Evolutionary conservation across 306 rosid genomes (phyloP).

Genomic region (Cucumis hystrix): DNA sequence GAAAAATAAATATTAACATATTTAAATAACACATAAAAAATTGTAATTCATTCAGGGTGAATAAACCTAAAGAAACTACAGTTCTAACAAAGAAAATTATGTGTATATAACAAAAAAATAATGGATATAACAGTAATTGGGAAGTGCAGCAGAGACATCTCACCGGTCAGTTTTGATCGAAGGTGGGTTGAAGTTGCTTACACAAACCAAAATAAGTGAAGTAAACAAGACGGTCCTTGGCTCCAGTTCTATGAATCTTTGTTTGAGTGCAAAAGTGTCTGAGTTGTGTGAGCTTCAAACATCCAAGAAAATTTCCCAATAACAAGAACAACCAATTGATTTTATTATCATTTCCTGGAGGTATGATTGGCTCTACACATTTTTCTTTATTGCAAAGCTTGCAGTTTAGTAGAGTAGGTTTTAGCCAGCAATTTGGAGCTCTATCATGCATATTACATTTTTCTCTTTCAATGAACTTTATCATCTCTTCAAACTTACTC

Average conservation of each 20-base stretch:
- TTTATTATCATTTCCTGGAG: too few species aligned
- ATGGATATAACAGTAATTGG: too few species aligned
- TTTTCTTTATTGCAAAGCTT: constrained; percentile 13
- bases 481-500: background rate
- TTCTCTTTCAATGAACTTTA: background rate
- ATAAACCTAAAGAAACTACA: too few species aligned
- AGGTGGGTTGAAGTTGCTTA: constrained; percentile 22
- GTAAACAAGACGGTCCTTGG: constrained; percentile 45
- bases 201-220: constrained; percentile 20
- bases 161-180: too few species aligned
- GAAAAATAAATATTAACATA: too few species aligned
- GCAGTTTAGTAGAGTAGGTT: constrained; percentile 22
- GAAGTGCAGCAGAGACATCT: too few species aligned
- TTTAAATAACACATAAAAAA: too few species aligned
- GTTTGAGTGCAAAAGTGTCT: constrained; percentile 39
- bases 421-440: constrained; percentile 25
- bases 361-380: constrained; percentile 18
- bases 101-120: too few species aligned
- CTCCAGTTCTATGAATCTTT: constrained; percentile 34
- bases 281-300: constrained; percentile 33
- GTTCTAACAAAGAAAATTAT: too few species aligned
- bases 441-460: constrained; percentile 16
- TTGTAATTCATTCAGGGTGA: too few species aligned
- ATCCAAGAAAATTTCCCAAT: constrained; percentile 31
- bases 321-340: constrained; percentile 63